These are phyloP conservation scores for Penicillium bialowiezense DNA, from an alignment of 495 filamentous ascomycete species.

Conservation along the genomic window DNA sequence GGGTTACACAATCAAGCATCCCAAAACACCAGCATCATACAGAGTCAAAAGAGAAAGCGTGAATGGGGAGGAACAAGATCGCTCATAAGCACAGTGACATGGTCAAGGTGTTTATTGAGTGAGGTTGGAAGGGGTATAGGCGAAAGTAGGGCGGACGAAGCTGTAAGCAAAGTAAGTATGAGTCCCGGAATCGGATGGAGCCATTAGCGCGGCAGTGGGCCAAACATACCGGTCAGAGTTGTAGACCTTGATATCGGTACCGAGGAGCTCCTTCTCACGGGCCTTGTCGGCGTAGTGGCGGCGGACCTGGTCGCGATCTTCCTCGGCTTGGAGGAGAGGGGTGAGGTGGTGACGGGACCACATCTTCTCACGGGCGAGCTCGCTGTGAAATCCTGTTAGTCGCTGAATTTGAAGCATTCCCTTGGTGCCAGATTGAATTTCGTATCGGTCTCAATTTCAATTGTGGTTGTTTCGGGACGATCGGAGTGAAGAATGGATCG, in stretches of 20 bases:
- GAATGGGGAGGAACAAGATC: slow-evolving; percentile 2
- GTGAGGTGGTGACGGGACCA: slow-evolving; percentile 92
- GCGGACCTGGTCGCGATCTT: slow-evolving; percentile 90
- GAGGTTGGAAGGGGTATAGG: slow-evolving; percentile 40
- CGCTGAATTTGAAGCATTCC: neutral
- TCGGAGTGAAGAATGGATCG: slow-evolving; percentile 6
- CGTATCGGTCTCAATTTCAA: slow-evolving; percentile 1
- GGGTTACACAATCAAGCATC: slow-evolving; percentile 5
- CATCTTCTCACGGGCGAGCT: slow-evolving; percentile 94
- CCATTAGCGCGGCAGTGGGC: neutral
- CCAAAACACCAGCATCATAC: slow-evolving; percentile 11
- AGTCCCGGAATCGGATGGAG: too few relatives aligned
- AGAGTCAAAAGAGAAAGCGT: slow-evolving; percentile 5
- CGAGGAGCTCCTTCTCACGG: slow-evolving; percentile 85
- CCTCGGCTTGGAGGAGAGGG: slow-evolving; percentile 89
- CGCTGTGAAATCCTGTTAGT: slow-evolving; percentile 49
- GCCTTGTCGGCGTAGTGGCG: slow-evolving; percentile 80
- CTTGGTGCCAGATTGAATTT: neutral
- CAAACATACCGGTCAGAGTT: slow-evolving; percentile 77
- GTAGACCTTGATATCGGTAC: slow-evolving; percentile 76
- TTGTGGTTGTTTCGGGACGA: slow-evolving; percentile 4
- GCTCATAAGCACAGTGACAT: slow-evolving; percentile 2
- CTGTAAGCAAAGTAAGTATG: slow-evolving; percentile 16
- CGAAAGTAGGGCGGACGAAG: slow-evolving; percentile 48
- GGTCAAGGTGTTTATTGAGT: slow-evolving; percentile 29